Evolutionary conservation across 2,329 filamentous ascomycete species (phyloP), one percentile per base, ranked within the genome.

Genomic region (Decorospora gaudefroyi): DNA sequence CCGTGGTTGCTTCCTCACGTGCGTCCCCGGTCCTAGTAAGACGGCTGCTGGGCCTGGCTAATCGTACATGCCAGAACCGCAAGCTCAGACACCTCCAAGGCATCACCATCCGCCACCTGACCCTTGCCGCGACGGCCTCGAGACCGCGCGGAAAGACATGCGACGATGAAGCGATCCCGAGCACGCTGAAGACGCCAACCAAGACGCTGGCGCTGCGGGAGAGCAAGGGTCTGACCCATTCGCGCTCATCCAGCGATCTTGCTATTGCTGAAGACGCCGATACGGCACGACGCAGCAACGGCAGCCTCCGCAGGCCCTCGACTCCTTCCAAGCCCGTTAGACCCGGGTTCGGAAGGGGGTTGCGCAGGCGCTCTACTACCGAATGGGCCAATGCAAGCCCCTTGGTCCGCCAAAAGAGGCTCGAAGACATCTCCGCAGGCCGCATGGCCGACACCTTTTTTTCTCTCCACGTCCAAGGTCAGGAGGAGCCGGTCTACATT

Each of bases 361-460:
- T 75, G 55, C 74, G 78, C 18, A 73, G 82, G 55, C 74, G 82
- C 49, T 83, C 79, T 54, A 86, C 82, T 17, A 65, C 85, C 34
- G 81, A 83, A 48, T 86, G 83, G 84, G 76, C 74, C 9, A 80
- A 79, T 46, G 78, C 80, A 3, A 81, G 77, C 49, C 80, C 82
- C 1, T 74, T 75, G 47, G 72, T 73, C 10, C 71, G 90, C 41
- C 90, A 96, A 74, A 84, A 83, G 69, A 86, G 84, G 65, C 74
- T 96, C 28, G 87, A 93, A 68, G 79, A 85, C 54, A 80, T 88
- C 6, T 82, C 87, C 18, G 82, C 84, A 38, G 81, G 78, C 57
- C 79, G 83, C 37, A 84, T 93, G 71, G 89, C 86, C n/a, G 87
- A 96, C 71, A 84, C 86, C 11, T 96, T 95, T 78, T 93, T 95